Percentiles rank a stretch among this genome's conserved stretches.
Evolutionary conservation across 805 yeast species (phyloP).

Genomic region (Kazachstania viticola): DNA sequence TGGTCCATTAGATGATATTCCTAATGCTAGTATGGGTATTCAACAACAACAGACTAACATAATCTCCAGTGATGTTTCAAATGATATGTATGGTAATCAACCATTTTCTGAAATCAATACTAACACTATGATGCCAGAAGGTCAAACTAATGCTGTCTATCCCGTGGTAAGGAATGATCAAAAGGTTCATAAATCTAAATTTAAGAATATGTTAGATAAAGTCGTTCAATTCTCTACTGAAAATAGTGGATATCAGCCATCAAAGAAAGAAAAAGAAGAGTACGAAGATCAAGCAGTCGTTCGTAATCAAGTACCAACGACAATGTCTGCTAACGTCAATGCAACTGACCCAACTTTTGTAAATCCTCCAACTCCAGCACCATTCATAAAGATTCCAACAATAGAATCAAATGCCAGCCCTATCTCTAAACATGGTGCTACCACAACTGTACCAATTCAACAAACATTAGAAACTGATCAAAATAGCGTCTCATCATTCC

Average conservation of each 20-base stretch:
- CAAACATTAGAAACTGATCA: slow-evolving; percentile 4
- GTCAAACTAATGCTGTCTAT: too few species aligned
- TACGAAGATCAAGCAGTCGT: slow-evolving; percentile 4
- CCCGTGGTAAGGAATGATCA: too few species aligned
- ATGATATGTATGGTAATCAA: too few species aligned
- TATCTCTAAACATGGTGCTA: slow-evolving; percentile 9
- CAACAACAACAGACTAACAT: too few species aligned
- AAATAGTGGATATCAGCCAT: slow-evolving; percentile 24
- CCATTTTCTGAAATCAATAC: too few species aligned
- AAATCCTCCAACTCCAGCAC: slow-evolving; percentile 1
- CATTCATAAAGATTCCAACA: background rate
- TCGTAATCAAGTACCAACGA: too few species aligned
- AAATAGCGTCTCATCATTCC: slow-evolving; percentile 7
- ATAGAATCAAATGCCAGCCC: background rate
- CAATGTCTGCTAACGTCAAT: too few species aligned
- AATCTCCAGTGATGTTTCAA: too few species aligned
- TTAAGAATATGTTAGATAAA: slow-evolving; percentile 20
- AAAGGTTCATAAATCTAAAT: slow-evolving; percentile 9
- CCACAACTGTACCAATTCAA: slow-evolving; percentile 11
- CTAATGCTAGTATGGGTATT: too few species aligned
- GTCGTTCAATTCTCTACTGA: slow-evolving; percentile 26
- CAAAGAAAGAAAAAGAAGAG: slow-evolving; percentile 9
- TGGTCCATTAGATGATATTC: too few species aligned
- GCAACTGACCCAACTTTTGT: too few species aligned
- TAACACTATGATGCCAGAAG: too few species aligned